A percentile compares a stretch with the other conserved stretches of the same genome.
Evolutionary conservation across 75 land plant genomes (phyloP).

Genomic region (Pinus tabuliformis): DNA sequence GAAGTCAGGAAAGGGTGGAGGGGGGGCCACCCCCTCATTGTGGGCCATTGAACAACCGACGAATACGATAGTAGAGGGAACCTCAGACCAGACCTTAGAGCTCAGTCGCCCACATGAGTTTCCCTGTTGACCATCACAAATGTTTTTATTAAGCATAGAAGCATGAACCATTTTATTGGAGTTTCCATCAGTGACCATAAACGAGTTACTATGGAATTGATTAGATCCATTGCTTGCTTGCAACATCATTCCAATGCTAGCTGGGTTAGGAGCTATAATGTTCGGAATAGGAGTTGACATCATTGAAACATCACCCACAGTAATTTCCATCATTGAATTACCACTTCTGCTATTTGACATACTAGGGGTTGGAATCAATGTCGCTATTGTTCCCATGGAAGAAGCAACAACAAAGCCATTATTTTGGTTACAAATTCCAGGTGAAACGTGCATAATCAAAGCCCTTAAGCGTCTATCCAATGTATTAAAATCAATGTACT

Average conservation of each 20-base stretch:
- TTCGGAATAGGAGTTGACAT: conserved; percentile 24
- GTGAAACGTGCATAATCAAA: conserved; percentile 30
- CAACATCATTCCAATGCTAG: conserved; percentile 25
- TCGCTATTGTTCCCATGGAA: conserved; percentile 20
- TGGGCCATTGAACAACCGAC: too few relatives aligned
- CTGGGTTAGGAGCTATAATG: conserved; percentile 16
- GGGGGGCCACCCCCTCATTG: too few relatives aligned
- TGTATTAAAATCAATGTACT: conserved; percentile 61
- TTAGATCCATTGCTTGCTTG: conserved; percentile 28
- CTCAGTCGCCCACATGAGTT: too few relatives aligned
- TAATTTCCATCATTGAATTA: conserved; percentile 30
- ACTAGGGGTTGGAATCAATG: conserved; percentile 84
- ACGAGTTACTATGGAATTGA: conserved; percentile 27
- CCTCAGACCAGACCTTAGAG: too few relatives aligned
- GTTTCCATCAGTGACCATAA: conserved; percentile 36
- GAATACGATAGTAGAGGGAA: too few relatives aligned
- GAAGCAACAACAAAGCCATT: conserved; percentile 11
- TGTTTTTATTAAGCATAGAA: neutral
- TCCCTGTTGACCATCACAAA: conserved; percentile 30
- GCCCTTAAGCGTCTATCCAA: conserved; percentile 59
- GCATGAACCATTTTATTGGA: conserved; percentile 1
- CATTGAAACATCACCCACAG: conserved; percentile 29
- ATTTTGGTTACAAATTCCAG: conserved; percentile 22
- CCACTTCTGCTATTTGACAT: conserved; percentile 28
- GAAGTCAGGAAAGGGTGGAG: too few relatives aligned